These are phyloP conservation scores for Kondoa malvinella DNA, from an alignment of 768 basidiomycete species.

Conservation along the genomic window DNA sequence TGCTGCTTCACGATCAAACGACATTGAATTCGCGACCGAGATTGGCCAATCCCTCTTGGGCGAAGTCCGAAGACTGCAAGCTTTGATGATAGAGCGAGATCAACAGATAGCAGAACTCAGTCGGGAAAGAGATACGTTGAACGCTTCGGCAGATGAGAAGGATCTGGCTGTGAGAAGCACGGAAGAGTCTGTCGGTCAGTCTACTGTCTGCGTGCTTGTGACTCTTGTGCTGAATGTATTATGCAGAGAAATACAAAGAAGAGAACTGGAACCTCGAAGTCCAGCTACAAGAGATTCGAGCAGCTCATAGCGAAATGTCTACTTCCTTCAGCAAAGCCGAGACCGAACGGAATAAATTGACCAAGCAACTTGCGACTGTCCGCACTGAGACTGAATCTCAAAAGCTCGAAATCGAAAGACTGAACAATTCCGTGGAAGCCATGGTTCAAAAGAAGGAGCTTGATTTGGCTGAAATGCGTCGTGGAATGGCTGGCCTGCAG, in stretches of 20 bases:
- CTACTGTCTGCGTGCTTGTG: neutral
- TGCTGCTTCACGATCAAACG: conserved; percentile 45
- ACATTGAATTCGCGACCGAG: conserved; percentile 91
- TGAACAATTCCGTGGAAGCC: conserved; percentile 48
- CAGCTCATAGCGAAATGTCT: conserved; percentile 51
- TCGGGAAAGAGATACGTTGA: conserved; percentile 78
- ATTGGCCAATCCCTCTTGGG: conserved; percentile 82
- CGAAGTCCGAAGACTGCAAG: conserved; percentile 80
- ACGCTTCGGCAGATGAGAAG: conserved; percentile 57
- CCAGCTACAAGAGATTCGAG: conserved; percentile 64
- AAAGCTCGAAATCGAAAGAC: conserved; percentile 68
- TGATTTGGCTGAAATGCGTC: conserved; percentile 77
- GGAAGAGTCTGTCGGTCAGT: conserved; percentile 60
- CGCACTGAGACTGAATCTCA: conserved; percentile 64
- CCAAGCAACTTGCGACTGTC: conserved; percentile 51
- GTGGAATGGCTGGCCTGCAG: conserved; percentile 66
- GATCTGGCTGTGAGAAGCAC: conserved; percentile 56
- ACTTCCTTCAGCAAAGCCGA: conserved; percentile 53
- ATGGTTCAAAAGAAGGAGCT: conserved; percentile 84
- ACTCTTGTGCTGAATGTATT: neutral
- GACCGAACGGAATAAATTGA: conserved; percentile 63
- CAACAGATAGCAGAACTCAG: conserved; percentile 79
- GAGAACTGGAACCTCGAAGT: conserved; percentile 99
- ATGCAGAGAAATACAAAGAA: conserved; percentile 74
- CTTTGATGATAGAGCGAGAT: conserved; percentile 75